Percentiles rank a stretch among this genome's conserved stretches.
These are phyloP conservation scores for Mucor velutinosus DNA, from an alignment of 371 early-diverging fungal genomes.

Conservation along the genomic window DNA sequence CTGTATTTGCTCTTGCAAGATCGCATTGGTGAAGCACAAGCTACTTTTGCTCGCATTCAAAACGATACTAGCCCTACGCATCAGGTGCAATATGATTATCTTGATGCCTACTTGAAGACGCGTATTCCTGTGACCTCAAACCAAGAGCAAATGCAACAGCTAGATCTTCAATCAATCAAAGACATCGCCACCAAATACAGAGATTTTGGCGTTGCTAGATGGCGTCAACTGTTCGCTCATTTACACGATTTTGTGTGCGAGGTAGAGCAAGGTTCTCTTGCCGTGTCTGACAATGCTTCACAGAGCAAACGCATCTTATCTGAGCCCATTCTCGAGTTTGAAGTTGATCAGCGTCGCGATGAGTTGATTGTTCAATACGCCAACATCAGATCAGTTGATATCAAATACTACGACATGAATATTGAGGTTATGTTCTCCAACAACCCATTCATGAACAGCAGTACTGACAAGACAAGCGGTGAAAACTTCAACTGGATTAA, in stretches of 20 bases:
- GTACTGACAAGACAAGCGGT: not conserved
- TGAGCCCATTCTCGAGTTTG: constrained; percentile 36
- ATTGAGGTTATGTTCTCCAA: constrained; percentile 66
- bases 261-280: constrained; percentile 28
- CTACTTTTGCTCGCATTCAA: constrained; percentile 20
- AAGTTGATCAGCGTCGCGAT: constrained; percentile 9
- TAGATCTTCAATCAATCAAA: constrained; percentile 42
- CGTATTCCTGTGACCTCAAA: constrained; percentile 31
- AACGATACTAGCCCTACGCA: not conserved
- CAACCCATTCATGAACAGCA: constrained; percentile 41
- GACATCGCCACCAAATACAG: constrained; percentile 41
- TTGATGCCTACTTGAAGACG: constrained; percentile 54
- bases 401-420: constrained; percentile 60
- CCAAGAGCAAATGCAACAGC: constrained; percentile 5
- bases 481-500: constrained; percentile 37
- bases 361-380: constrained; percentile 30
- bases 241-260: constrained; percentile 47
- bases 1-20: constrained; percentile 59
- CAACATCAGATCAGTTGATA: constrained; percentile 40
- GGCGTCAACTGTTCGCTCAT: constrained; percentile 53
- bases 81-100: constrained; percentile 56
- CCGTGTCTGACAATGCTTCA: not conserved
- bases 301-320: constrained; percentile 13
- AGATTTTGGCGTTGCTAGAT: constrained; percentile 41
- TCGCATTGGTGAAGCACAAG: constrained; percentile 53